phyloP scores from a whole-genome alignment of 768 basidiomycete species.

The Kwoniella bestiolae region DNA sequence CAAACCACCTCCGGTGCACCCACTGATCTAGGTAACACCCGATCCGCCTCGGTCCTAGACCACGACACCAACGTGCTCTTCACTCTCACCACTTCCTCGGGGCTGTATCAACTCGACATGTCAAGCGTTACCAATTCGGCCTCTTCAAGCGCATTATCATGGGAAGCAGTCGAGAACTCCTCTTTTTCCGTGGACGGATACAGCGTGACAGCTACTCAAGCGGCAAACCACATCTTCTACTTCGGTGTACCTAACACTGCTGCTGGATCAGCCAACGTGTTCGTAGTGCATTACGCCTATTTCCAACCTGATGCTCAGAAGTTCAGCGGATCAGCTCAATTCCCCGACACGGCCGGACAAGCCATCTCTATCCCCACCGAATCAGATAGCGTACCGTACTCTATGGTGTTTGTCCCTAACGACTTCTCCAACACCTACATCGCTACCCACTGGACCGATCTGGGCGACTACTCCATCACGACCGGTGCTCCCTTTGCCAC shows the following conservation, averaged over 20 bases:
- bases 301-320: conserved; percentile 68
- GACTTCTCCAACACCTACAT: conserved; percentile 75
- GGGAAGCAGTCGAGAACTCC: conserved; percentile 67
- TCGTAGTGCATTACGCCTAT: conserved; percentile 81
- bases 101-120: conserved; percentile 74
- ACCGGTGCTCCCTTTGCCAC: conserved; percentile 50
- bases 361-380: conserved; percentile 72
- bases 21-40: conserved; percentile 64
- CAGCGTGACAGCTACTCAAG: conserved; percentile 78
- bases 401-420: conserved; percentile 77
- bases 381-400: conserved; percentile 61
- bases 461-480: conserved; percentile 40
- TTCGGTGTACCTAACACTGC: conserved; percentile 69
- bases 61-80: conserved; percentile 94
- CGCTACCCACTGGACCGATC: conserved; percentile 61
- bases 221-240: conserved; percentile 84
- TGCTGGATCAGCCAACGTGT: conserved; percentile 76
- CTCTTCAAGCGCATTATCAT: conserved; percentile 63
- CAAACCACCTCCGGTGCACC: conserved; percentile 62
- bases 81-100: conserved; percentile 56
- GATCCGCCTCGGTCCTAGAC: conserved; percentile 74
- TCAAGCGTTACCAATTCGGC: conserved; percentile 67
- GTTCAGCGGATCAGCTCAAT: conserved; percentile 63
- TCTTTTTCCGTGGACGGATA: conserved; percentile 66
- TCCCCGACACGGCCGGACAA: conserved; percentile 73